Conservation (phyloP, 202 grass and related monocot genomes). For the Setaria italica region DNA sequence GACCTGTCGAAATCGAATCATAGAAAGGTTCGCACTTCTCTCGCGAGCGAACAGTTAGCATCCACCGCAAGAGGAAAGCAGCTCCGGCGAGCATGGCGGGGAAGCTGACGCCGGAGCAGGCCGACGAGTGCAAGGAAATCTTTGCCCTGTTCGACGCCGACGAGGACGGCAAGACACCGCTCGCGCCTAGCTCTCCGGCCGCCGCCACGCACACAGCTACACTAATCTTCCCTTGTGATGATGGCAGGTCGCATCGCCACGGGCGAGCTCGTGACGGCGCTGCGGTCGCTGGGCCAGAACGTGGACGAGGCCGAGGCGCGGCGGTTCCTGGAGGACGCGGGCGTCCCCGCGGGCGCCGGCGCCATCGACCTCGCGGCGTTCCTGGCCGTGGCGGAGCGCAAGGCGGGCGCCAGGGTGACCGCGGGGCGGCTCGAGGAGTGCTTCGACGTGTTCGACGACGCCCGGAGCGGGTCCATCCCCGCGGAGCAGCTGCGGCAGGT, state of each 20-base stretch:
- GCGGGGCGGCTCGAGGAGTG: slow-evolving; percentile 56
- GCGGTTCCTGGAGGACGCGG: slow-evolving; percentile 60
- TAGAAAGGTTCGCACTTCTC: not conserved
- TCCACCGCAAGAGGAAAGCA: not conserved
- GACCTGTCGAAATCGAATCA: slow-evolving; percentile 16
- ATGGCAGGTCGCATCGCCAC: slow-evolving; percentile 59
- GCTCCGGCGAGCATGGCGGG: slow-evolving; percentile 58
- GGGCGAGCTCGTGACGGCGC: slow-evolving; percentile 66
- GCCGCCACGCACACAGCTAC: not conserved
- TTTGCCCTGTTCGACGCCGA: slow-evolving; percentile 95
- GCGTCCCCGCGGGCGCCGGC: not conserved
- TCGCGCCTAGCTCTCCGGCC: not conserved
- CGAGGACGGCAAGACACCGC: slow-evolving; percentile 64
- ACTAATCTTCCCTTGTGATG: too few relatives aligned
- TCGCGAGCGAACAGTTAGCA: not conserved
- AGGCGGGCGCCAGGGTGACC: slow-evolving; percentile 46
- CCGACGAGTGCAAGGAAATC: slow-evolving; percentile 75
- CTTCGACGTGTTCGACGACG: slow-evolving; percentile 79
- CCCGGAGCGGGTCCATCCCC: slow-evolving; percentile 67
- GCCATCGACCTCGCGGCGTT: slow-evolving; percentile 64
- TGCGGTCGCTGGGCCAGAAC: slow-evolving; percentile 74
- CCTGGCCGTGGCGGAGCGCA: slow-evolving; percentile 66
- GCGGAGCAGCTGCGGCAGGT: slow-evolving; percentile 78
- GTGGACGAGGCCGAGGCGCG: slow-evolving; percentile 70
- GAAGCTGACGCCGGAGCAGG: slow-evolving; percentile 72